Percentiles rank a stretch among this genome's conserved stretches.
Conservation (phyloP, 1,284 basidiomycete genomes). For the Sporisorium scitamineum region DNA sequence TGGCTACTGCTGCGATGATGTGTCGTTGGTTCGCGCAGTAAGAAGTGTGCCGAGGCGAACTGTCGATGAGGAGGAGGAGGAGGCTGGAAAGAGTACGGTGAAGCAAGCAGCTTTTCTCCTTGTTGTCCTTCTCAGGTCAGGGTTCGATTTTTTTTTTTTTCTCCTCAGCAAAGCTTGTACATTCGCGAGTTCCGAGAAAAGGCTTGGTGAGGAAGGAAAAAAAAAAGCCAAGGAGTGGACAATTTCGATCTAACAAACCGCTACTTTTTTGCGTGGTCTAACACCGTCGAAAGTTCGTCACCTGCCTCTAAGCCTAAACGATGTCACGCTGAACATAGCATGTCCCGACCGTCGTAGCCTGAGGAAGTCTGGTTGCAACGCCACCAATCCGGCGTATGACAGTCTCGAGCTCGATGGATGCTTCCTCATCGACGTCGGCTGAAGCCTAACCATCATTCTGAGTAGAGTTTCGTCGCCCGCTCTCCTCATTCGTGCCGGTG, state of each 20-base stretch:
- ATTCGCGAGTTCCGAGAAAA: conserved; percentile 20
- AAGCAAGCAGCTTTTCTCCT: not conserved
- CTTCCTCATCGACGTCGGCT: not conserved
- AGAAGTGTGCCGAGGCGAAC: not conserved
- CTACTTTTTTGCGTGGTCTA: not conserved
- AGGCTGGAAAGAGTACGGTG: not conserved
- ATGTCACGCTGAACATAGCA: not conserved
- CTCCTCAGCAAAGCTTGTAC: not conserved
- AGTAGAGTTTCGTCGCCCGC: too few species aligned
- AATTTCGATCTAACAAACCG: not conserved
- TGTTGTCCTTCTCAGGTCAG: conserved; percentile 28
- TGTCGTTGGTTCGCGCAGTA: not conserved
- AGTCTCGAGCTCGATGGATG: not conserved
- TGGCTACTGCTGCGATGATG: not conserved
- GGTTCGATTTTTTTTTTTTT: conserved; percentile 20
- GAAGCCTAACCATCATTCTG: not conserved
- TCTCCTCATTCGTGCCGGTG: not conserved
- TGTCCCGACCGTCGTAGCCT: not conserved
- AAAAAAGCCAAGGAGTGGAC: too few species aligned
- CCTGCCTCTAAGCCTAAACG: too few species aligned
- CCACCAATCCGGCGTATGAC: too few species aligned
- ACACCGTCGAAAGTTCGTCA: not conserved
- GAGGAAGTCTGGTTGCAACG: not conserved
- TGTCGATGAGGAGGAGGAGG: conserved; percentile 1
- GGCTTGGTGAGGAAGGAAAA: too few species aligned